Evolutionary conservation across 768 basidiomycete genomes (phyloP).

Genomic region (Suillus americanus): DNA sequence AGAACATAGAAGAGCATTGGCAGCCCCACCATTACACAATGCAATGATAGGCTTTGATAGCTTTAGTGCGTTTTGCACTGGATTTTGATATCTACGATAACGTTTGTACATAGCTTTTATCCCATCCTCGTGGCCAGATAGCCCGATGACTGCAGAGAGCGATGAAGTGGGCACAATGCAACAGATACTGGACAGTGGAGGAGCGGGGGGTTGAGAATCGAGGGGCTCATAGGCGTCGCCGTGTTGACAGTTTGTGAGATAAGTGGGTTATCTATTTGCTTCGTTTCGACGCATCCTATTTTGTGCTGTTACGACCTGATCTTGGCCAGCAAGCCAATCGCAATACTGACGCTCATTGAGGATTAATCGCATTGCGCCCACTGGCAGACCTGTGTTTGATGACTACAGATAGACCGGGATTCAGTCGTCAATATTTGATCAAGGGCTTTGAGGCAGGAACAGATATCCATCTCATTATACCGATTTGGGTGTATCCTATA

Average conservation of each 20-base stretch:
- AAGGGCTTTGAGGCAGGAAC: neutral
- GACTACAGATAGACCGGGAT: neutral
- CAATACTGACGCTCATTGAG: neutral
- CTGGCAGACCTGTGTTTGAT: neutral
- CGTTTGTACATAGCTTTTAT: neutral
- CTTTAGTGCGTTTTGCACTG: neutral
- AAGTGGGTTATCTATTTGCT: neutral
- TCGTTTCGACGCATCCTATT: neutral
- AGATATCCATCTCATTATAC: neutral
- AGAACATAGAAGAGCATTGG: neutral
- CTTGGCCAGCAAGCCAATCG: neutral
- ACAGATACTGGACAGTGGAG: neutral
- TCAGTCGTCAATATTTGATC: neutral
- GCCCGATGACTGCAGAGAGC: neutral
- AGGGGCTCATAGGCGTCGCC: too few relatives aligned
- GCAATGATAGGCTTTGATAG: neutral
- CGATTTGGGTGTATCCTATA: neutral
- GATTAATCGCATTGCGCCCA: neutral
- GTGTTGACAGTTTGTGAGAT: neutral
- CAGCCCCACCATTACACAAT: neutral
- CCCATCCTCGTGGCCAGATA: neutral
- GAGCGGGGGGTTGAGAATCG: too few relatives aligned
- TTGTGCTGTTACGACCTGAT: neutral
- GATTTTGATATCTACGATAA: neutral
- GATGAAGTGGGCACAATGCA: neutral